Evolutionary conservation across 305 asterid genomes (phyloP), one percentile per base, ranked within the genome.

Genomic region (Rubia balearica): DNA sequence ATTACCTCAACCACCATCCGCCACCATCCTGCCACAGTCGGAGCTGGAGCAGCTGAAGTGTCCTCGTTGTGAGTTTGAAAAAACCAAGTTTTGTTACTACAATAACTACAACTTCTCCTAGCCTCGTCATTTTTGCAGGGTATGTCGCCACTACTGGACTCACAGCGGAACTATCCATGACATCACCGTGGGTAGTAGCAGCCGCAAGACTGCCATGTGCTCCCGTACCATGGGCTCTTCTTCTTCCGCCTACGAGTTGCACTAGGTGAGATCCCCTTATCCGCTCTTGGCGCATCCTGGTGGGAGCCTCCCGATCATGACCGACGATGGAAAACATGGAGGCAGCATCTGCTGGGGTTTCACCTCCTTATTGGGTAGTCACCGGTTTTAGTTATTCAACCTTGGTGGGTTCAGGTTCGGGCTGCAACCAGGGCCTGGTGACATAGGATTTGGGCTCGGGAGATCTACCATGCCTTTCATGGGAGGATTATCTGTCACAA

Each of bases 101-200:
- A 91, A 91, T 89, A 90, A 90, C 89, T 88, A 90, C 79, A 90
- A 90, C 80, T 90, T 83, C 85, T 88, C 97, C 4, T 94, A 90
- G 85, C 94, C 97, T 0, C 90, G 96, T 42, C 95, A 91, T 75
- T 91, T 91, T 80, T 89, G 96, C 86, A 89, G 88, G 85, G 74
- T 90, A 1, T 91, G 96, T 85, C 96, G 98, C 76, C 93, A 94
- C 71, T 89, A 91, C 88, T 91, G 98, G 96, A 91, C 96, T 7
- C 96, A 85, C 82, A 94, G 96, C 5, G 96, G 96, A 6, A 88
- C 96, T 24, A 90, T 91, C 72, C 94, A 96, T 1, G 98, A 89
- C 83, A 87, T 89, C 63, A 96, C 98, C 0, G 78, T 91, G 55
- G 96, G 98, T 5, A 96, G 96, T 16, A 92, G 98, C 24, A 82